Percentiles rank a stretch among this genome's conserved stretches.
Conservation (phyloP, 2,329 filamentous ascomycete species). For the Sporothrix variecibatus region DNA sequence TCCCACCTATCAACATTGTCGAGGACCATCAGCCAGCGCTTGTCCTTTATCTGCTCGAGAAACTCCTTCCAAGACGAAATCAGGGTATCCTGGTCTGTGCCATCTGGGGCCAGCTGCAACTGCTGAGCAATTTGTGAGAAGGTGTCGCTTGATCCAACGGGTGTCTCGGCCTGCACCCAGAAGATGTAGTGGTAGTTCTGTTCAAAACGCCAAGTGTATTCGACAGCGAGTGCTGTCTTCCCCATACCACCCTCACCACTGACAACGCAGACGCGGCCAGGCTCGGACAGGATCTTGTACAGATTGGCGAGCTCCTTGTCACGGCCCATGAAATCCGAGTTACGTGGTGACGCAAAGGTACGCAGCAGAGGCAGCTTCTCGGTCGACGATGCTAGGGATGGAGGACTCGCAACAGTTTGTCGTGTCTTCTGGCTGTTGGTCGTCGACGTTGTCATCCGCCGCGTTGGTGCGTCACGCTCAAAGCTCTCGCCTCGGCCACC, state of each 20-base stretch:
- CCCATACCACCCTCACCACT: slow-evolving; percentile 32
- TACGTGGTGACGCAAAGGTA: slow-evolving; percentile 26
- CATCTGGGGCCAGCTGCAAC: slow-evolving; percentile 27
- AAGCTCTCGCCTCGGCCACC: neutral
- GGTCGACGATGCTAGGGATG: slow-evolving; percentile 21
- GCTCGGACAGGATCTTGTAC: slow-evolving; percentile 31
- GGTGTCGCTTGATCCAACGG: slow-evolving; percentile 28
- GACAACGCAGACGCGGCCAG: slow-evolving; percentile 29
- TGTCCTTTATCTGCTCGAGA: slow-evolving; percentile 26
- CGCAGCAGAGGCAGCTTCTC: slow-evolving; percentile 28
- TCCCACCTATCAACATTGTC: slow-evolving; percentile 31
- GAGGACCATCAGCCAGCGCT: slow-evolving; percentile 31
- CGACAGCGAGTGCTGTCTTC: slow-evolving; percentile 34
- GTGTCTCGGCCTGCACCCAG: slow-evolving; percentile 35
- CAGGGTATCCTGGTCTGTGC: slow-evolving; percentile 29
- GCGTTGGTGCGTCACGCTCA: neutral
- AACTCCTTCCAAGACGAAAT: slow-evolving; percentile 28
- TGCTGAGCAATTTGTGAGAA: slow-evolving; percentile 31
- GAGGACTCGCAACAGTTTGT: neutral
- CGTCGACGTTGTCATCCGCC: slow-evolving; percentile 12
- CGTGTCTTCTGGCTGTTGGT: slow-evolving; percentile 17
- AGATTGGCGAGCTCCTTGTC: slow-evolving; percentile 29
- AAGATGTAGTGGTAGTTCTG: slow-evolving; percentile 34
- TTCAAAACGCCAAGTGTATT: slow-evolving; percentile 34
- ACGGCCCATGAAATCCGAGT: slow-evolving; percentile 29